These are phyloP conservation scores for Carex arenaria DNA, from an alignment of 202 grass and related monocot species.

Conservation along the genomic window DNA sequence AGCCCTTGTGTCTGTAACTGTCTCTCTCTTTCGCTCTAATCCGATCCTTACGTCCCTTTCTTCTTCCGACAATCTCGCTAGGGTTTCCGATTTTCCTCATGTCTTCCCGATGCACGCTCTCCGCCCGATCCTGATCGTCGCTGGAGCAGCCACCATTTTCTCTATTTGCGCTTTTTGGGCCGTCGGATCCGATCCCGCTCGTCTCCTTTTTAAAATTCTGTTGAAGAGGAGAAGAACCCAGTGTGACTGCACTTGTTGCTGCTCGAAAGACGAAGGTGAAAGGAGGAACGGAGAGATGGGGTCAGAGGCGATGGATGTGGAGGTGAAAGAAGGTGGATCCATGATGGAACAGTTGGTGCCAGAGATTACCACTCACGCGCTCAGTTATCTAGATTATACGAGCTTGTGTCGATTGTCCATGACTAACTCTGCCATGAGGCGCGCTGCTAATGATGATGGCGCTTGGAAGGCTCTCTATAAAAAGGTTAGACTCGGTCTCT, in stretches of 20 bases:
- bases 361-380: conserved; percentile 91
- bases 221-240: not conserved
- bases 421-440: conserved; percentile 94
- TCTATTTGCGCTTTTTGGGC: conserved; percentile 48
- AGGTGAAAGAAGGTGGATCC: conserved; percentile 34
- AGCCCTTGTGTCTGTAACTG: not conserved
- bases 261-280: conserved; percentile 39
- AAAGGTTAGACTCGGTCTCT: conserved; percentile 36
- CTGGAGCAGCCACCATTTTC: conserved; percentile 56
- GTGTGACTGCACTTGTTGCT: conserved; percentile 25
- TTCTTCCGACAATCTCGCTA: conserved; percentile 16
- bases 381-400: conserved; percentile 91
- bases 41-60: conserved; percentile 36
- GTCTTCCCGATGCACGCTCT: conserved; percentile 52
- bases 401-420: conserved; percentile 96
- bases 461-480: conserved; percentile 91
- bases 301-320: conserved; percentile 32
- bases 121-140: conserved; percentile 67
- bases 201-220: not conserved
- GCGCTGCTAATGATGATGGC: conserved; percentile 91
- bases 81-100: conserved; percentile 32
- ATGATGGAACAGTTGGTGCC: conserved; percentile 99
- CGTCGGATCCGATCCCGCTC: conserved; percentile 27
- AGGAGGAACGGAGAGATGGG: conserved; percentile 38
- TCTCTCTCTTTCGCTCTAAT: conserved; percentile 17